Evolutionary conservation across 78 protist species (phyloP).

Genomic region (Dictyostelium purpureum): DNA sequence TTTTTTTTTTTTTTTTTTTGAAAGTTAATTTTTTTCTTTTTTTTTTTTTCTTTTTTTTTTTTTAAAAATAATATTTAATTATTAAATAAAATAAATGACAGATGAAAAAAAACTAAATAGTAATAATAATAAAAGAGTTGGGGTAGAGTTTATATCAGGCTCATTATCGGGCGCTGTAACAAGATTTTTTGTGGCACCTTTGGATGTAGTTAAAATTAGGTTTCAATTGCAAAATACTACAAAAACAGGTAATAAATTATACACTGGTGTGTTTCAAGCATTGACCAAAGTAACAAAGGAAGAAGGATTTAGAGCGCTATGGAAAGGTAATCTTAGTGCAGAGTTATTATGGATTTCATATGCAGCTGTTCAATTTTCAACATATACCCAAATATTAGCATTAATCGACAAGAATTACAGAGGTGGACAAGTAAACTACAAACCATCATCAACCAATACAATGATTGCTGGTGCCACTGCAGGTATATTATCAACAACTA

Average conservation of each 20-base stretch:
- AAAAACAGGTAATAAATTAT: neutral
- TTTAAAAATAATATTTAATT: too few species aligned
- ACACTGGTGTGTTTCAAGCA: conserved; percentile 38
- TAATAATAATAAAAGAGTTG: neutral
- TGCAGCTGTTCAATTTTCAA: conserved; percentile 26
- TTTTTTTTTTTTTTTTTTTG: too few species aligned
- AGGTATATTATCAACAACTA: conserved; percentile 3
- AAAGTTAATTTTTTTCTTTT: too few species aligned
- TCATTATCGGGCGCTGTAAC: conserved; percentile 69
- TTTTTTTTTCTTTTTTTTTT: too few species aligned
- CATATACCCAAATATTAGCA: neutral
- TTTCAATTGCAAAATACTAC: conserved; percentile 29
- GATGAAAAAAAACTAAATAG: too few species aligned
- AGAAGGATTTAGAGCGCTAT: conserved; percentile 40
- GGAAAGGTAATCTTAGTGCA: conserved; percentile 72
- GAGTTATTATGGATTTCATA: conserved; percentile 54
- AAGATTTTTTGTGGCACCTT: conserved; percentile 52
- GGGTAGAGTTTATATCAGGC: conserved; percentile 19
- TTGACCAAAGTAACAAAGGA: neutral
- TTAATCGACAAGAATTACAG: conserved; percentile 15
- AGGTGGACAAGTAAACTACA: neutral
- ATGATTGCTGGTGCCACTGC: conserved; percentile 34
- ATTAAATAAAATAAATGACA: too few species aligned
- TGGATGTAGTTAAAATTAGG: conserved; percentile 67
- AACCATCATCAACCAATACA: neutral